phyloP scores from a whole-genome alignment of 306 rosid genomes.

The Oemleria cerasiformis region DNA sequence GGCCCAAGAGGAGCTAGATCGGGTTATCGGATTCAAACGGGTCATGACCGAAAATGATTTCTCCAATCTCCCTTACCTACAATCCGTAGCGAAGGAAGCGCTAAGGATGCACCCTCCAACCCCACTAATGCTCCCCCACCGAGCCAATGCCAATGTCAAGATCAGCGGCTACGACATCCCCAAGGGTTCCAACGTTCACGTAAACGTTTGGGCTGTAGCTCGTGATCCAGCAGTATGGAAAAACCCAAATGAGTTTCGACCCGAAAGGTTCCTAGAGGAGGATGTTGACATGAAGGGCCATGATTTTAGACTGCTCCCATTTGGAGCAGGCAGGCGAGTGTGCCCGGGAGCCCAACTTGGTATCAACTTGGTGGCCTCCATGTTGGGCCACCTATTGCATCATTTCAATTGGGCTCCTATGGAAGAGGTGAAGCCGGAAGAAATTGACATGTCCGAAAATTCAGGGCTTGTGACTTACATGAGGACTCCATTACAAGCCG shows the following conservation, averaged over 20 bases:
- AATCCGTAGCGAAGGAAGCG: conserved; percentile 74
- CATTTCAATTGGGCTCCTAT: conserved; percentile 40
- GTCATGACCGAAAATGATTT: conserved; percentile 45
- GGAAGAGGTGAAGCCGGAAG: conserved; percentile 49
- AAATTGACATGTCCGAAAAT: conserved; percentile 72
- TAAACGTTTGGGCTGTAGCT: conserved; percentile 83
- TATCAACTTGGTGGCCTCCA: conserved; percentile 69
- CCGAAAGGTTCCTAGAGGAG: conserved; percentile 79
- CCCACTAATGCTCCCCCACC: conserved; percentile 90
- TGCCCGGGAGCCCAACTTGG: conserved; percentile 93
- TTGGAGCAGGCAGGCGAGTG: conserved; percentile 80
- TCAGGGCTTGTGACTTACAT: conserved; percentile 84
- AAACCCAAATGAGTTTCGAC: conserved; percentile 61
- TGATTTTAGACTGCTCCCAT: conserved; percentile 68
- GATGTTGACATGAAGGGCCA: conserved; percentile 96
- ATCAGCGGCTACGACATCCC: conserved; percentile 86
- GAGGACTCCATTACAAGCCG: conserved; percentile 65
- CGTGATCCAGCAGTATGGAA: conserved; percentile 75
- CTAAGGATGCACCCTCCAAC: conserved; percentile 88
- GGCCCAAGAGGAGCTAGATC: conserved; percentile 79
- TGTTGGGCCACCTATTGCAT: conserved; percentile 84
- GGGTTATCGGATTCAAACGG: conserved; percentile 2
- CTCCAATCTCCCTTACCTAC: conserved; percentile 69
- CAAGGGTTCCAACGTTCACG: conserved; percentile 78
- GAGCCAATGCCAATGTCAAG: conserved; percentile 64